phyloP scores from a whole-genome alignment of 2,329 filamentous ascomycete genomes.

The Colletotrichum tanaceti region DNA sequence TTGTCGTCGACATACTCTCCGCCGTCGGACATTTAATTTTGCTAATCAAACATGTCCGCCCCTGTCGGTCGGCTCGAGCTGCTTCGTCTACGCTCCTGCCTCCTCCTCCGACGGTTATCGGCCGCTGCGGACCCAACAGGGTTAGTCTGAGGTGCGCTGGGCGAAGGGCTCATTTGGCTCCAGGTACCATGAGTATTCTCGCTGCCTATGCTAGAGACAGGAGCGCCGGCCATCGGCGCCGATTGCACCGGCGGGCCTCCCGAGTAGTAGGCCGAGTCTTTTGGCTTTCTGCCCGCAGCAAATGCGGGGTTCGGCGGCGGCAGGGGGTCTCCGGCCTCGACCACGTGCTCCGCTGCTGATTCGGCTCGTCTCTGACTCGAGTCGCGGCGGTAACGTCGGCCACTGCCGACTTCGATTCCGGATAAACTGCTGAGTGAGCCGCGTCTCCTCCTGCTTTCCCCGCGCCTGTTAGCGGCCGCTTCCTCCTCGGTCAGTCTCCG shows the following conservation, averaged over 20 bases:
- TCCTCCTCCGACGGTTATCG: slow-evolving; percentile 66
- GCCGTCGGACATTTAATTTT: slow-evolving; percentile 10
- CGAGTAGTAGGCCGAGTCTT: slow-evolving; percentile 73
- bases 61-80: slow-evolving; percentile 53
- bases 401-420: slow-evolving; percentile 63
- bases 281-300: slow-evolving; percentile 61
- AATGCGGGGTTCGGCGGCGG: slow-evolving; percentile 69
- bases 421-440: slow-evolving; percentile 67
- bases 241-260: slow-evolving; percentile 59
- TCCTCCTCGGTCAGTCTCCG: slow-evolving; percentile 72
- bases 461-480: slow-evolving; percentile 57
- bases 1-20: not conserved
- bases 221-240: slow-evolving; percentile 53
- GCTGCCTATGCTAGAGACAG: slow-evolving; percentile 61
- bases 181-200: slow-evolving; percentile 62
- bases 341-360: slow-evolving; percentile 58
- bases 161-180: slow-evolving; percentile 64
- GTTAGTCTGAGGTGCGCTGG: slow-evolving; percentile 53
- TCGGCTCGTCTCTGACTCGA: slow-evolving; percentile 61
- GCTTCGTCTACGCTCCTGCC: slow-evolving; percentile 62
- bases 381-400: slow-evolving; percentile 66
- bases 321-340: slow-evolving; percentile 56
- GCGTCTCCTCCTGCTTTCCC: slow-evolving; percentile 52
- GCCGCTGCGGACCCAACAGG: slow-evolving; percentile 52
- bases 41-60: slow-evolving; percentile 54